A percentile compares a stretch with the other conserved stretches of the same genome.
Conservation (phyloP, 306 rosid species). For the Pyrus pyrifolia region DNA sequence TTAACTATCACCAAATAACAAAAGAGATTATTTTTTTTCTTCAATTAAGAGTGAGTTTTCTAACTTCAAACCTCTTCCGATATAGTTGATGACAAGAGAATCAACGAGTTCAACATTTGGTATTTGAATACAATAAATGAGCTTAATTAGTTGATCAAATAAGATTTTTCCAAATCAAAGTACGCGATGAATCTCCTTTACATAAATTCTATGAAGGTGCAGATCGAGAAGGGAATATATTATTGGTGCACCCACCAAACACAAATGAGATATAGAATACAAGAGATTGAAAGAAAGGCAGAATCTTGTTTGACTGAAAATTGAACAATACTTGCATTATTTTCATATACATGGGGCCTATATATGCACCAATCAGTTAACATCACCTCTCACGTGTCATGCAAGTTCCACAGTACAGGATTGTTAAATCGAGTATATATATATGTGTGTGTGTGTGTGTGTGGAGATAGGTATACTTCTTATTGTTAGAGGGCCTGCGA, state of each 20-base stretch:
- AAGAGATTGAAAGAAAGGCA: constrained; percentile 6
- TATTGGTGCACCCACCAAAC: constrained; percentile 11
- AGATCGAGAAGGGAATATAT: not conserved
- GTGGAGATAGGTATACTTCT: not conserved
- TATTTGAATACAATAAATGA: not conserved
- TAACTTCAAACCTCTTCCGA: not conserved
- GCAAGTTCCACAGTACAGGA: not conserved
- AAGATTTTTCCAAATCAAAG: not conserved
- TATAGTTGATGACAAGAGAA: no score
- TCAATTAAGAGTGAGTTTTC: not conserved
- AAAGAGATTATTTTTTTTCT: no score
- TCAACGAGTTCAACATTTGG: not conserved
- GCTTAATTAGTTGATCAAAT: not conserved
- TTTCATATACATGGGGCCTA: not conserved
- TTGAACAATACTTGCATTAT: not conserved
- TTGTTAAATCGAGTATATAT: not conserved
- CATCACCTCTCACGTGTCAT: constrained; percentile 7
- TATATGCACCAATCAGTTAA: not conserved
- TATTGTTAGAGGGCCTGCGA: not conserved
- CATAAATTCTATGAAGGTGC: not conserved
- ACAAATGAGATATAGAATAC: constrained; percentile 7
- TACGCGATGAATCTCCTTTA: not conserved
- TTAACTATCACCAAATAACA: no score
- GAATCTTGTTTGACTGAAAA: constrained; percentile 9
- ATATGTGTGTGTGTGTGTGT: not conserved